Evolutionary conservation across 2,329 filamentous ascomycete species (phyloP).

Genomic region (Cladosporium cucumerinum): DNA sequence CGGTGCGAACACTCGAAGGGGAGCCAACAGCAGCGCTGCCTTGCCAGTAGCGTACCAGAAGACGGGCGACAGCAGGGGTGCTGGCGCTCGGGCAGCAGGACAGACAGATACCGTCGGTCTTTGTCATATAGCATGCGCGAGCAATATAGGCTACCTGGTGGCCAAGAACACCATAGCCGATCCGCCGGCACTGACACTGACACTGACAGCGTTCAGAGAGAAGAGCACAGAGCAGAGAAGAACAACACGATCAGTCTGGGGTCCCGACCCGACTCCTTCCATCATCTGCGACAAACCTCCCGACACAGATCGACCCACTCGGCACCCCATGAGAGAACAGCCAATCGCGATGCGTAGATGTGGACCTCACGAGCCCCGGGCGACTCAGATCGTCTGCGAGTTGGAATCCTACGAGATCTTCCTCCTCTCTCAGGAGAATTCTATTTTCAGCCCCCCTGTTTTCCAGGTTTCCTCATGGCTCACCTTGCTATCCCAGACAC

Average conservation of each 20-base stretch:
- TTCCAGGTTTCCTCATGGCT: constrained; percentile 14
- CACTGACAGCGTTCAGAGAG: background rate
- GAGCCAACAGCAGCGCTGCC: background rate
- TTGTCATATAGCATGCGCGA: constrained; percentile 10
- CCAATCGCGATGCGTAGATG: constrained; percentile 6
- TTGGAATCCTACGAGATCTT: constrained; percentile 6
- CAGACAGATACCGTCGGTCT: constrained; percentile 2
- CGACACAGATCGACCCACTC: background rate
- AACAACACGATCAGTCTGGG: background rate
- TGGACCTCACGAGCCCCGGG: constrained; percentile 3
- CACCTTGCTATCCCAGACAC: constrained; percentile 1
- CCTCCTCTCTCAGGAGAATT: constrained; percentile 1
- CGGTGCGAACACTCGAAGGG: background rate
- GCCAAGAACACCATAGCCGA: constrained; percentile 1
- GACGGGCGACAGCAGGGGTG: constrained; percentile 3
- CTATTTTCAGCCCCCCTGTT: background rate
- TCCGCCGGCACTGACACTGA: background rate
- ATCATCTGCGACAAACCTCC: background rate
- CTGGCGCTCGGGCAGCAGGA: constrained; percentile 10
- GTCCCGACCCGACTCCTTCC: background rate
- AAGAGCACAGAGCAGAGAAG: background rate
- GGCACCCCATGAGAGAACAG: background rate
- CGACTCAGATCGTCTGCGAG: background rate
- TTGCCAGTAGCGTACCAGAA: constrained; percentile 11
- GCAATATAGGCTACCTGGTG: constrained; percentile 4